These are phyloP conservation scores for Neonectria faginata DNA, from an alignment of 2,329 filamentous ascomycete genomes.

Conservation along the genomic window DNA sequence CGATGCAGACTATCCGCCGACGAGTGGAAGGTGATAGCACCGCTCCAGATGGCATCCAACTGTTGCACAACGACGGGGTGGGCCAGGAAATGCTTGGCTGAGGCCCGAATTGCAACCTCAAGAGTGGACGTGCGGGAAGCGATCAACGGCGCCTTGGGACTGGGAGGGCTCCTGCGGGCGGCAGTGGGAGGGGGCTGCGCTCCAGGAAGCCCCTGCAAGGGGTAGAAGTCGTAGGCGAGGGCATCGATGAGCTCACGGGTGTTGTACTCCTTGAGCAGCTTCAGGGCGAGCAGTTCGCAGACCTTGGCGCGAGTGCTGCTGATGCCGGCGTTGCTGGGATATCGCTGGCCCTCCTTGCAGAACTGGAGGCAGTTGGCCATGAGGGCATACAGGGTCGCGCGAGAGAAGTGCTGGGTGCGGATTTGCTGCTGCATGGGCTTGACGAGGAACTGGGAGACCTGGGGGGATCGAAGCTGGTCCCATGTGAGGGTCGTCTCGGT, in stretches of 20 bases:
- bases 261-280: conserved; percentile 88
- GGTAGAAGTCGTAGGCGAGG: conserved; percentile 94
- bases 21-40: conserved; percentile 93
- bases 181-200: conserved; percentile 51
- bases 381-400: conserved; percentile 87
- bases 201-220: conserved; percentile 81
- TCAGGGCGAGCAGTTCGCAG: conserved; percentile 90
- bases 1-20: conserved; percentile 87
- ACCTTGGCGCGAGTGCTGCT: conserved; percentile 88
- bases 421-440: conserved; percentile 96
- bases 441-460: conserved; percentile 93
- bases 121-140: conserved; percentile 87
- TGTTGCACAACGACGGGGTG: conserved; percentile 94
- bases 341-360: conserved; percentile 83
- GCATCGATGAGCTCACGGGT: conserved; percentile 94
- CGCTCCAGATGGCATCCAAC: conserved; percentile 97
- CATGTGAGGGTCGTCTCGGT: conserved; percentile 94
- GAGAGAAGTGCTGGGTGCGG: conserved; percentile 82
- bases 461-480: conserved; percentile 95
- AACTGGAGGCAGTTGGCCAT: conserved; percentile 97
- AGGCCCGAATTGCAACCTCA: conserved; percentile 91
- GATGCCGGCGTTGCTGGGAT: conserved; percentile 85
- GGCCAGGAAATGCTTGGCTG: conserved; percentile 90
- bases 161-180: conserved; percentile 51
- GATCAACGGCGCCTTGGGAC: conserved; percentile 61